Evolutionary conservation across 108 stramenopile species (phyloP).

Genomic region (Mediolabrus comicus): DNA sequence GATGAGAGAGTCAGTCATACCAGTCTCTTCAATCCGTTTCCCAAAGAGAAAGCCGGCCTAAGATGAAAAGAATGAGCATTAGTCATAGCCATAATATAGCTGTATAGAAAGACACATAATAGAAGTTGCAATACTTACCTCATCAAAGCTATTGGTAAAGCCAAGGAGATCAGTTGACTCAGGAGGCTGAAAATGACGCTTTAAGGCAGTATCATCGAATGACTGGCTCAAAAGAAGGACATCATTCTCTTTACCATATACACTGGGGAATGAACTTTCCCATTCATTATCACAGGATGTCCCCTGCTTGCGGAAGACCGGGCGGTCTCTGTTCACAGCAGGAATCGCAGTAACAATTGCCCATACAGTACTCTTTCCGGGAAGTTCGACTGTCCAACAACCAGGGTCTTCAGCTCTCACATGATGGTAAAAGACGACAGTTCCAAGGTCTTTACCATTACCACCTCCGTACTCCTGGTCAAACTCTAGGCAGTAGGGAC

Average conservation of each 20-base stretch:
- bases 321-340: slow-evolving; percentile 21
- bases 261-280: slow-evolving; percentile 30
- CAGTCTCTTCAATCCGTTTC: slow-evolving; percentile 17
- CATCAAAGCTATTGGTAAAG: slow-evolving; percentile 30
- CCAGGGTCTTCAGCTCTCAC: slow-evolving; percentile 41
- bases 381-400: slow-evolving; percentile 27
- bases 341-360: slow-evolving; percentile 38
- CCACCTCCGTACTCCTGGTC: slow-evolving; percentile 5
- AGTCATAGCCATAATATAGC: background rate
- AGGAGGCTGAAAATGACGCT: slow-evolving; percentile 26
- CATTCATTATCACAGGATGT: slow-evolving; percentile 31
- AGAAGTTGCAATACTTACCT: slow-evolving; percentile 12
- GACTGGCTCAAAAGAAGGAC: slow-evolving; percentile 34
- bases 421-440: slow-evolving; percentile 36
- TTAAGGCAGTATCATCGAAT: slow-evolving; percentile 41
- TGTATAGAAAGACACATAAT: background rate
- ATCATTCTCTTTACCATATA: slow-evolving; percentile 34
- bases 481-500: slow-evolving; percentile 31
- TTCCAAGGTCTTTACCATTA: slow-evolving; percentile 27
- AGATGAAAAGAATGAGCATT: background rate
- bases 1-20: slow-evolving; percentile 16
- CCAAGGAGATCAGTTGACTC: slow-evolving; percentile 26
- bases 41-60: slow-evolving; percentile 45
- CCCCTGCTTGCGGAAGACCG: slow-evolving; percentile 22
- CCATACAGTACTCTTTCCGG: slow-evolving; percentile 36